Conservation (phyloP, 805 yeast species). For the Tetrapisispora fleetii region DNA sequence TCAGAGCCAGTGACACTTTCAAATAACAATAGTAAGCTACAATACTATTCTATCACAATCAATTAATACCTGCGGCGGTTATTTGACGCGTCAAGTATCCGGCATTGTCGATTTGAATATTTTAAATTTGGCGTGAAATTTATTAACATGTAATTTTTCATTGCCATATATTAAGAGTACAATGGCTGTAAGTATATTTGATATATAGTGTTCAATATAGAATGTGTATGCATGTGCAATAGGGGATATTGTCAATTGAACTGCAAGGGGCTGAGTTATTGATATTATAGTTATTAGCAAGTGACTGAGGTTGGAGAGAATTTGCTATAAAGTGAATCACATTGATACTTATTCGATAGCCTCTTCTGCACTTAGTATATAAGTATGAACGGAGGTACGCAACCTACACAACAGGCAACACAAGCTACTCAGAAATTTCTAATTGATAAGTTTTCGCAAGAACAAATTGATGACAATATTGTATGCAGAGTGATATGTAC, state of each 20-base stretch:
- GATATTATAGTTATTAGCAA: no score
- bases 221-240: no score
- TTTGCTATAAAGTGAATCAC: no score
- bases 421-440: slow-evolving; percentile 31
- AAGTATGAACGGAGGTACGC: slow-evolving; percentile 29
- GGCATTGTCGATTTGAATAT: neutral
- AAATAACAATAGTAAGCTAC: no score
- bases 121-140: neutral
- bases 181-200: neutral
- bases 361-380: neutral
- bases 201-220: no score
- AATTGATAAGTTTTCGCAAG: slow-evolving; percentile 31
- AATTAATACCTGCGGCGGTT: neutral
- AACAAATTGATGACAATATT: slow-evolving; percentile 31
- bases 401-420: slow-evolving; percentile 37
- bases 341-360: no score
- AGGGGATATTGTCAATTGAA: neutral
- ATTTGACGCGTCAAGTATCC: neutral
- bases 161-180: neutral
- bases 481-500: slow-evolving; percentile 55
- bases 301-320: no score
- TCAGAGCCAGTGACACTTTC: no score
- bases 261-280: neutral
- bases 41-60: no score
- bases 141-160: no score